Conservation (phyloP, 2,329 filamentous ascomycete species). For the Mariannaea sp. region DNA sequence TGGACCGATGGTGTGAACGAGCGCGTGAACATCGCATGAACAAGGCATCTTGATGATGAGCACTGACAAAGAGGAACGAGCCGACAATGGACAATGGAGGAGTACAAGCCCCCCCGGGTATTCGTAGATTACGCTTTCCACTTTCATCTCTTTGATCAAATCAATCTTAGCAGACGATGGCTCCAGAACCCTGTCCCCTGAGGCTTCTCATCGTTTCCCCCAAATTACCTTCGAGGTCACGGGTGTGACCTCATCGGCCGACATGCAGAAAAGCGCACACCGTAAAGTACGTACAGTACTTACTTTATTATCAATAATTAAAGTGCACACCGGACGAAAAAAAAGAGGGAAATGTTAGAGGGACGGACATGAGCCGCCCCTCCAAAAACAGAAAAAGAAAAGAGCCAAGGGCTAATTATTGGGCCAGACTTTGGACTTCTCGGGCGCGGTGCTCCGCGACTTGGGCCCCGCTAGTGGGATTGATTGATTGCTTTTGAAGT, state of each 20-base stretch:
- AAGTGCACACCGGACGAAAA: constrained; percentile 4
- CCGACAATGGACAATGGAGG: constrained; percentile 3
- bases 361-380: no score
- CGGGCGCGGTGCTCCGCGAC: constrained; percentile 4
- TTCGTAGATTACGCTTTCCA: constrained; percentile 19
- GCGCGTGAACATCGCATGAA: background rate
- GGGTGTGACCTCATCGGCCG: constrained; percentile 1
- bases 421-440: background rate
- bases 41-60: background rate
- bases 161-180: constrained; percentile 7
- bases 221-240: constrained; percentile 14
- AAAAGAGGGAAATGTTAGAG: constrained; percentile 16
- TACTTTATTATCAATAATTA: background rate
- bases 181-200: constrained; percentile 15
- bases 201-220: constrained; percentile 3
- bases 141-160: constrained; percentile 24
- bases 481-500: background rate
- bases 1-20: background rate
- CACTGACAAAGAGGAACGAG: background rate
- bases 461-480: constrained; percentile 19
- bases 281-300: no score
- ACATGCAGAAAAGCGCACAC: background rate
- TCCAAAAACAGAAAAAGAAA: constrained; percentile 7
- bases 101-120: constrained; percentile 12
- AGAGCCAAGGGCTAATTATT: constrained; percentile 3